Base-by-base conservation (phyloP, 169 alveolate genomes). In the Plasmodium malariae region DNA sequence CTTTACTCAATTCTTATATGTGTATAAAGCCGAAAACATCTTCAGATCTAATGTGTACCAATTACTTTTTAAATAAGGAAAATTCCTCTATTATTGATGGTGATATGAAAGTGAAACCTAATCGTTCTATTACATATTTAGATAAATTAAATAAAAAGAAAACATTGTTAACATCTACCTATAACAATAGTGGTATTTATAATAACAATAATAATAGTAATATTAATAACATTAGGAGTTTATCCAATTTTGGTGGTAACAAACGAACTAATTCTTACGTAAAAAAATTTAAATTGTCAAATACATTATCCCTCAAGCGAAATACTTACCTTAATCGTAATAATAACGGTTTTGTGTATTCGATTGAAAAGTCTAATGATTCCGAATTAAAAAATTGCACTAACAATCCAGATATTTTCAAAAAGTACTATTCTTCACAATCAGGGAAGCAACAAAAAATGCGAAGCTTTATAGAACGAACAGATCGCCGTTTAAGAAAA, bases 1-100 rank as follows among this genome's bases (percentile, higher is more conserved):
- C 92, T 6, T 71, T 87, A 59, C 45, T 87, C 0, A 67, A 83
- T 67, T 67, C 91, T 19, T 83, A 83, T 71, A 83, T 83, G 69
- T 67, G 85, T 40, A 28, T 67, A 36, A 83, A 60, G 43, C 67
- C 91, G 0, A 83, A 67, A 67, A 83, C 74, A 37, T 83, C 34
- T 34, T 83, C 91, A 49, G 85, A 83, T 55, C 34, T 67, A 67
- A n/a, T 85, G 12, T 49, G 45, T 45, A 49, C 30, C 19, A 83
- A 83, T 54, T 34, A 67, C 28, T 40, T 54, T n/a, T 24, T 19
- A 21, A 67, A 24, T 68, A 83, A 67, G 14, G 62, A 45, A 2
- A 49, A 43, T 26, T n/a, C 28, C 21, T 76, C 91, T 14, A 57
- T 67, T 48, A 1, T 21, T n/a, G 59, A 43, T 40, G 21, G 14